phyloP scores from a whole-genome alignment of 2,329 filamentous ascomycete genomes.

The Cladobotryum protrusum region DNA sequence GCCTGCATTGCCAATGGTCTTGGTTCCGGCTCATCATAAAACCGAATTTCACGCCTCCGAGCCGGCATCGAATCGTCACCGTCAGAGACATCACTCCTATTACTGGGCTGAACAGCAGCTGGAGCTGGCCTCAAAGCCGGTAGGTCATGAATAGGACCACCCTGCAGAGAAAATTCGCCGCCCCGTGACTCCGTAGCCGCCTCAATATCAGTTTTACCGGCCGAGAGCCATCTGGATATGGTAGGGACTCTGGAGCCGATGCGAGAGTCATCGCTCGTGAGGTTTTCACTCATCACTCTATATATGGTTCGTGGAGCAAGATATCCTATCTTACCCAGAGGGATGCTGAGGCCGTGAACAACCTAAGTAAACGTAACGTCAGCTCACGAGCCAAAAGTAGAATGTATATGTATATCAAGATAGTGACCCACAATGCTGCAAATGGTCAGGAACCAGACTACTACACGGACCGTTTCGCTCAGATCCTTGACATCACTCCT shows the following conservation, averaged over 20 bases:
- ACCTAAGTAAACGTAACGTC: slow-evolving; percentile 39
- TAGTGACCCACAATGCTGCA: slow-evolving; percentile 66
- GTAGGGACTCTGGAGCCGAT: slow-evolving; percentile 1
- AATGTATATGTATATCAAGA: background rate
- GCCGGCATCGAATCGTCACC: slow-evolving; percentile 6
- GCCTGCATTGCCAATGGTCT: background rate
- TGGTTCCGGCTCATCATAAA: slow-evolving; percentile 5
- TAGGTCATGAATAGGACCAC: too few species aligned
- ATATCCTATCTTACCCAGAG: slow-evolving; percentile 60
- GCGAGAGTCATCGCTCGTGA: slow-evolving; percentile 6
- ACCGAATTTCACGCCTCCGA: slow-evolving; percentile 5
- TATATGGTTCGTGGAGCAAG: slow-evolving; percentile 58
- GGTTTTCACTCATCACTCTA: slow-evolving; percentile 22
- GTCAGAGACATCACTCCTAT: background rate
- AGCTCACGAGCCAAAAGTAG: background rate
- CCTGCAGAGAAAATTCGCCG: background rate
- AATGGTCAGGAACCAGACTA: slow-evolving; percentile 81
- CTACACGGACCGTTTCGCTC: slow-evolving; percentile 58
- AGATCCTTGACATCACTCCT: slow-evolving; percentile 61
- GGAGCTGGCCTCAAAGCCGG: background rate
- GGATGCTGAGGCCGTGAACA: slow-evolving; percentile 77
- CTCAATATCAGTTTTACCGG: slow-evolving; percentile 46
- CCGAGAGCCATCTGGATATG: slow-evolving; percentile 42
- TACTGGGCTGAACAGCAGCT: background rate
- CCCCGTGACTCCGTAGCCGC: background rate